Percentiles rank a stretch among this genome's conserved stretches.
These are phyloP conservation scores for Priceomyces carsonii DNA, from an alignment of 805 yeast species.

Conservation along the genomic window DNA sequence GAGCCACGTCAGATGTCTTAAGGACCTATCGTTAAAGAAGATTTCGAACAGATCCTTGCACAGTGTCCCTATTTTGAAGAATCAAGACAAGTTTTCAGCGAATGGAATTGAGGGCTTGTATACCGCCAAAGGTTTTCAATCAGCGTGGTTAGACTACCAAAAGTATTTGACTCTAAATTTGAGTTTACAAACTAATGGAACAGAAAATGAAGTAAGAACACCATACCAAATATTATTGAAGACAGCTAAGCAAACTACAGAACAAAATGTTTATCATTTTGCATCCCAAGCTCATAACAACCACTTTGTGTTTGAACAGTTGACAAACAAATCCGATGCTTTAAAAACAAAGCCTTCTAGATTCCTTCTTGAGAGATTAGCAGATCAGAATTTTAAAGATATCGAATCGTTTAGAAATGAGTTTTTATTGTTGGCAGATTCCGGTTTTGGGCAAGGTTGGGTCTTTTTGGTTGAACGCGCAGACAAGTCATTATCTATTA, in stretches of 20 bases:
- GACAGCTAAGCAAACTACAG: slow-evolving; percentile 65
- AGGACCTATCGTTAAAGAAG: too few species aligned
- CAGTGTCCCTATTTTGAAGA: slow-evolving; percentile 58
- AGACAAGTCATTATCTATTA: slow-evolving; percentile 56
- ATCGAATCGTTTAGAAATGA: slow-evolving; percentile 53
- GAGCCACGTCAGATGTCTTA: too few species aligned
- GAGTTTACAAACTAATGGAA: slow-evolving; percentile 69
- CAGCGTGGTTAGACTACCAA: slow-evolving; percentile 85
- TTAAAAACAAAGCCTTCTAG: slow-evolving; percentile 36
- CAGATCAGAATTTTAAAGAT: slow-evolving; percentile 31
- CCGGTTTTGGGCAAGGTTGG: slow-evolving; percentile 71
- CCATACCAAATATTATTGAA: slow-evolving; percentile 71
- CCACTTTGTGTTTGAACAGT: slow-evolving; percentile 80
- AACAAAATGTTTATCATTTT: slow-evolving; percentile 73
- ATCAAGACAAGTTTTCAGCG: slow-evolving; percentile 35
- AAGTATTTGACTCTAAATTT: slow-evolving; percentile 58
- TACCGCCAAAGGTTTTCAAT: slow-evolving; percentile 62
- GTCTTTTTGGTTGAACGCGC: slow-evolving; percentile 65
- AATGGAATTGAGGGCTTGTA: slow-evolving; percentile 67
- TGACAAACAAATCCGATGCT: slow-evolving; percentile 36
- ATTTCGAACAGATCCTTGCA: slow-evolving; percentile 52
- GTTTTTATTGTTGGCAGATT: slow-evolving; percentile 52
- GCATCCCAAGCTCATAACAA: slow-evolving; percentile 93
- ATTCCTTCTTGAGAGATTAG: slow-evolving; percentile 37
- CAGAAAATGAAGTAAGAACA: slow-evolving; percentile 71